Evolutionary conservation across 345 rosid genomes (phyloP).

Genomic region (Euphorbia peplus): DNA sequence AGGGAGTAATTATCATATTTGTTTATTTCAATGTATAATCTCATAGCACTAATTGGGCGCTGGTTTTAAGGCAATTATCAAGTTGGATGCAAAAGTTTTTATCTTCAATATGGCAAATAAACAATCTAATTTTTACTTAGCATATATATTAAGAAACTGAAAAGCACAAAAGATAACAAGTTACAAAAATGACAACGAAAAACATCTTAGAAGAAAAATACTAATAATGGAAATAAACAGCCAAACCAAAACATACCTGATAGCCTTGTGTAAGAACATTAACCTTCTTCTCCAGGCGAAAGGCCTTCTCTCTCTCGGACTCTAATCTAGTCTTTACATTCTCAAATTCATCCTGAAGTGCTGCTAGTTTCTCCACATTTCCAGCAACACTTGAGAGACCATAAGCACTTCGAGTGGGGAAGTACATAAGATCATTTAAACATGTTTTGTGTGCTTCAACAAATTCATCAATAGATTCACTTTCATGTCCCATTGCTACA

Average conservation of each 20-base stretch:
- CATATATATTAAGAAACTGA: neutral
- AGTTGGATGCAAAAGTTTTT: neutral
- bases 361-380: constrained; percentile 79
- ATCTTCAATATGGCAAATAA: neutral
- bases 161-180: neutral
- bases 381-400: constrained; percentile 96
- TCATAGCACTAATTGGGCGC: neutral
- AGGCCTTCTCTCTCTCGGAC: constrained; percentile 82
- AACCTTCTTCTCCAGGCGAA: constrained; percentile 69
- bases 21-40: neutral
- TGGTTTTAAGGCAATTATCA: neutral
- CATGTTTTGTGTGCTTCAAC: constrained; percentile 87
- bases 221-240: neutral
- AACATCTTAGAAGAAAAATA: neutral
- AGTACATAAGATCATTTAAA: constrained; percentile 90
- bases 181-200: constrained; percentile 1
- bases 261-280: constrained; percentile 88
- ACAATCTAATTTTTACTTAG: neutral
- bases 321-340: constrained; percentile 65
- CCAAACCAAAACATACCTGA: constrained; percentile 52
- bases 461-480: constrained; percentile 76
- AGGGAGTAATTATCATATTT: too few species aligned
- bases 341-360: constrained; percentile 78
- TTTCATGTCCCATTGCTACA: constrained; percentile 87
- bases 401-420: constrained; percentile 83